phyloP scores from a whole-genome alignment of 306 rosid genomes.

The Crotalaria pallida region DNA sequence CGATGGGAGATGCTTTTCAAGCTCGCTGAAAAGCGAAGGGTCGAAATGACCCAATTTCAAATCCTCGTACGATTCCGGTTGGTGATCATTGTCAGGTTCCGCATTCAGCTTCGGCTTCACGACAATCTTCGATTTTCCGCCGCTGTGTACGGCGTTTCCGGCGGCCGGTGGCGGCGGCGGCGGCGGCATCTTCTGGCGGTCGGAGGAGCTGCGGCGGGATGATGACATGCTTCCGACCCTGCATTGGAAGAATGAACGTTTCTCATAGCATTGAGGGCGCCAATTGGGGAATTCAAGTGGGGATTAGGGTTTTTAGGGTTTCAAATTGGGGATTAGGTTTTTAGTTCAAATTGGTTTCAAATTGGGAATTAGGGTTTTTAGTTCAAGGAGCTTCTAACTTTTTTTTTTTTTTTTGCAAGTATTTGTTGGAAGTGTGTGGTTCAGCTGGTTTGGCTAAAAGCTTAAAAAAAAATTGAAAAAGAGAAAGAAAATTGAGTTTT shows the following conservation, averaged over 20 bases:
- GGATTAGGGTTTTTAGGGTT: not conserved
- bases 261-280: not conserved
- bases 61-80: slow-evolving; percentile 35
- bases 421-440: not conserved
- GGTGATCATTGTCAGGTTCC: slow-evolving; percentile 30
- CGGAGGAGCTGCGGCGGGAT: slow-evolving; percentile 16
- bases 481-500: not conserved
- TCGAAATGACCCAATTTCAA: slow-evolving; percentile 14
- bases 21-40: slow-evolving; percentile 26
- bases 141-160: not conserved
- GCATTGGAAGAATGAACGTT: slow-evolving; percentile 5
- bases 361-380: slow-evolving; percentile 4
- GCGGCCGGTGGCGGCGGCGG: slow-evolving; percentile 11
- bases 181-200: slow-evolving; percentile 13
- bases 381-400: not conserved
- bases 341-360: not conserved
- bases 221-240: slow-evolving; percentile 13
- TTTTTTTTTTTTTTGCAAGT: not conserved
- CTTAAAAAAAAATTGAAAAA: not conserved
- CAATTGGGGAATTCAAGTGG: not conserved
- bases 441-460: not conserved
- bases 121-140: not conserved
- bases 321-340: not conserved
- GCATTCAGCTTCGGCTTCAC: slow-evolving; percentile 22
- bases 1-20: slow-evolving; percentile 36